Conservation (phyloP, 495 filamentous ascomycete species). For the Xylaria venustula region DNA sequence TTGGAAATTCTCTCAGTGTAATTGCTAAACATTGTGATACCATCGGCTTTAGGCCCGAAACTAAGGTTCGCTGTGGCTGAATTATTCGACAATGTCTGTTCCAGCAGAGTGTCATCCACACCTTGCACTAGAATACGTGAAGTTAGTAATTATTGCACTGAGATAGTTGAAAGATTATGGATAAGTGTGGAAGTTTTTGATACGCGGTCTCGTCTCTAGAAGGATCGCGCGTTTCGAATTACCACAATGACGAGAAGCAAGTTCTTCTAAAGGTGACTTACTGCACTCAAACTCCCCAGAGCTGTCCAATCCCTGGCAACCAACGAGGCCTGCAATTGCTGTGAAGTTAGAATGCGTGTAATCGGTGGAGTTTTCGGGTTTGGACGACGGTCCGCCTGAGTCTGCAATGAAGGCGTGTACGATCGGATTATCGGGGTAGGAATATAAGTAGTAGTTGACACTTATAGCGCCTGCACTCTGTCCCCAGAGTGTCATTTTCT, state of each 20-base stretch:
- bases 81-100: too few relatives aligned
- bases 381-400: constrained; percentile 23
- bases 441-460: constrained; percentile 32
- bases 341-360: constrained; percentile 34
- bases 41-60: background rate
- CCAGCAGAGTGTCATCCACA: background rate
- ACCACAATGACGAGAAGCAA: too few relatives aligned
- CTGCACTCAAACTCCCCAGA: constrained; percentile 49
- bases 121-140: background rate
- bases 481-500: constrained; percentile 60
- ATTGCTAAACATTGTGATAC: background rate
- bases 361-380: constrained; percentile 30
- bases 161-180: constrained; percentile 13
- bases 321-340: background rate
- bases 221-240: too few relatives aligned
- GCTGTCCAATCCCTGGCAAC: constrained; percentile 31
- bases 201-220: too few relatives aligned
- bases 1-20: constrained; percentile 36
- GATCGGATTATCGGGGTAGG: constrained; percentile 37
- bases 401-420: constrained; percentile 35
- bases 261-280: constrained; percentile 40
- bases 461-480: constrained; percentile 44
- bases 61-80: background rate
- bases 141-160: constrained; percentile 38
- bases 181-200: too few relatives aligned